Evolutionary conservation across 1,284 basidiomycete genomes (phyloP), one percentile per base, ranked within the genome.

Genomic region (Fereydounia khargensis): DNA sequence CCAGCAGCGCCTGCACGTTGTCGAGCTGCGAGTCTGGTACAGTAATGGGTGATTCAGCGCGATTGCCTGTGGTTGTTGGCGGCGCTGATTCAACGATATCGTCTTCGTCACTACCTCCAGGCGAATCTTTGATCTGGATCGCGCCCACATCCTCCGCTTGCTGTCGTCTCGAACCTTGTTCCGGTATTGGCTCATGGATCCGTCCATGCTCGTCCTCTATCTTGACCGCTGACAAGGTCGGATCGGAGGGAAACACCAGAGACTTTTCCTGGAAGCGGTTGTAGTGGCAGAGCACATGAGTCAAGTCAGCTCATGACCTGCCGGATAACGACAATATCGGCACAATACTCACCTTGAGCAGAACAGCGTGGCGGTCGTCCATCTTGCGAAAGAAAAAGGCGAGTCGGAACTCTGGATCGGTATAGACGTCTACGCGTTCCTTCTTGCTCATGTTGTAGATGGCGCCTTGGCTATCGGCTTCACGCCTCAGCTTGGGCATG

Each of bases 331-430:
- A n/a, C n/a, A n/a, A n/a, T n/a, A 34, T 9, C 27, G n/a, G 16
- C 23, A n/a, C n/a, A n/a, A n/a, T n/a, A 49, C 55, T 4, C 27
- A 68, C 74, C 53, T 76, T 76, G 48, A 77, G 59, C 18, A 78
- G 45, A 6, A 78, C 77, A 14, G 72, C 74, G 39, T 78, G 78
- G 16, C 69, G 47, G 31, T 73, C 58, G n/a, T 51, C 54, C 37
- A 70, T 63, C 30, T 61, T 54, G 14, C 74, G 64, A 50, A 78
- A 78, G 50, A 76, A 78, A 60, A 74, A 78, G 2, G 76, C 73
- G 46, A 77, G 65, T 19, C 72, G 70, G 34, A 68, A 77, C 42
- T 68, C 68, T 18, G 46, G 56, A 56, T 68, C 44, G 6, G 42
- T 65, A 30, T 73, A 76, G 13, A 77, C 70, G 32, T 77, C 76